Evolutionary conservation across 805 yeast genomes (phyloP).

Genomic region (Komagataella pseudopastoris): DNA sequence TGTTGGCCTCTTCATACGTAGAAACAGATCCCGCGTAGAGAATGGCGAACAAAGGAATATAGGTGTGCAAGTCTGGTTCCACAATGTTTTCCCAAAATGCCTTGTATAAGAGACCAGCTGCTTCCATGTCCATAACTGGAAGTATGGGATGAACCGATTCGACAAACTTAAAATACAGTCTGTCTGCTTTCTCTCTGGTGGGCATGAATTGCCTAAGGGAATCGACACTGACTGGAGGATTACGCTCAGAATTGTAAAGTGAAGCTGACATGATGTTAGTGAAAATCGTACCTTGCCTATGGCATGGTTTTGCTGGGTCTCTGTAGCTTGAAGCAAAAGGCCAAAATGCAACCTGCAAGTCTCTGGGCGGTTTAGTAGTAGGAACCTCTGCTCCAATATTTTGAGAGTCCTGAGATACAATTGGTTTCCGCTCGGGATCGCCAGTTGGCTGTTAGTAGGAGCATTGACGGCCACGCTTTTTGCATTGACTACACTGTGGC

Average conservation of each 20-base stretch:
- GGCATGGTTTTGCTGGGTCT: background rate
- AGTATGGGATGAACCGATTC: conserved; percentile 42
- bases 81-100: conserved; percentile 28
- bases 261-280: background rate
- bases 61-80: conserved; percentile 26
- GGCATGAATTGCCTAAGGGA: conserved; percentile 22
- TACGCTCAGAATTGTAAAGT: background rate
- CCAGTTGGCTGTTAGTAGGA: background rate
- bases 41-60: conserved; percentile 35
- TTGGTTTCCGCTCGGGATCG: background rate
- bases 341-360: background rate
- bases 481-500: background rate
- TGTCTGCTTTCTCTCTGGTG: conserved; percentile 27
- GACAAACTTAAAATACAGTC: conserved; percentile 31
- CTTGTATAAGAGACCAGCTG: conserved; percentile 31
- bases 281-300: background rate
- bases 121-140: conserved; percentile 34
- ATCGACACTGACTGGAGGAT: background rate
- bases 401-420: background rate
- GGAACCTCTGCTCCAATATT: background rate
- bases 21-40: conserved; percentile 46
- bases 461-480: background rate
- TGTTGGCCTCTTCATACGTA: conserved; percentile 43
- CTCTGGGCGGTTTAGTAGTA: background rate
- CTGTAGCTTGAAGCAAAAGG: background rate